Evolutionary conservation across 1,139 yeast species (phyloP), one percentile per base, ranked within the genome.

Genomic region (Taiozyma sp.): DNA sequence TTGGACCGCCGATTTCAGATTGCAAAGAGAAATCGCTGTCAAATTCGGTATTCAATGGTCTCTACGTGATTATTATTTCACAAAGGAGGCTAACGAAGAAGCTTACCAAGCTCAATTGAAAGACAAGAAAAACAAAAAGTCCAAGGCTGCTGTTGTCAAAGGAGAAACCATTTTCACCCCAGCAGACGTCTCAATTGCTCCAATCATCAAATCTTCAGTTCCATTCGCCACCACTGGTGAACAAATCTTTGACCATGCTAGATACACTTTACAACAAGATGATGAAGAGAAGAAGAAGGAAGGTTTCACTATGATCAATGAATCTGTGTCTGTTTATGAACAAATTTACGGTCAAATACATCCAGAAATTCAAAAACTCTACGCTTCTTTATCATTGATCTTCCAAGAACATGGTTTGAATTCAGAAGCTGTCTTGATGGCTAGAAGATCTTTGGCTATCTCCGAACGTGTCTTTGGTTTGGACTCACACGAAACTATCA

Each of bases 1-100:
- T 51, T 85, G 88, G 86, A 39, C 65, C 6, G 57, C 65, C 9
- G 75, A 78, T 16, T 58, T 71, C 30, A 78, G 79, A 53, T 66
- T 90, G 50, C 74, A 89, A 65, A 81, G 93, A 71, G 90, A 85
- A 57, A 75, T 91, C 55, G 84, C 96, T 16, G 64, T 75, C 51
- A 86, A 87, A 69, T 81, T 84, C 59, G 99, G 99, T 70, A 80
- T 93, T 53, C 99, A 93, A 72, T 86, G 96, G 89, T 72, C 74
- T 23, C 66, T 69, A 54, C 71, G 69, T 54, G 64, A 66, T 13
- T 72, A 71, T 54, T 67, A 58, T 57, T 71, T 68, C 58, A 74
- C 80, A 43, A 65, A 66, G 49, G 80, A 74, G 48, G 70, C 70
- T 29, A 75, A 78, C 54, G 81, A 76, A 46, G 61, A 62, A 8